These are phyloP conservation scores for Lactarius psammicola DNA, from an alignment of 768 basidiomycete species.

Conservation along the genomic window DNA sequence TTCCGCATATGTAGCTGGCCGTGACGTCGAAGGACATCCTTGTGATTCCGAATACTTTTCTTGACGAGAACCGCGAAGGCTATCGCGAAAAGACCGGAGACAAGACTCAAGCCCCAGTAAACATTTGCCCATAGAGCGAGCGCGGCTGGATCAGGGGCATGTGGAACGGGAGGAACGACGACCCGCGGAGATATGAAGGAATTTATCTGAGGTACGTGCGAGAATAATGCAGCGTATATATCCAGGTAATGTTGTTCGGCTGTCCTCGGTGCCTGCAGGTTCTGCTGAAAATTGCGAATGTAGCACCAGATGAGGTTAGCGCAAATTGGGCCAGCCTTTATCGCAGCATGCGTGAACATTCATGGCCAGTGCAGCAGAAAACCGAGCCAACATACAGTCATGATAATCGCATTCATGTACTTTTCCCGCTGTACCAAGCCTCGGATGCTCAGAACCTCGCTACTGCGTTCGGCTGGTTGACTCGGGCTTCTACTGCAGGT, in stretches of 20 bases:
- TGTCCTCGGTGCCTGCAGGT: background rate
- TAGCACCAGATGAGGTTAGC: background rate
- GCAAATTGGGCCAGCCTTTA: background rate
- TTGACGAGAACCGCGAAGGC: background rate
- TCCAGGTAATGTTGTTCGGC: background rate
- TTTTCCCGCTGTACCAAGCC: background rate
- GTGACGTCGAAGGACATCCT: background rate
- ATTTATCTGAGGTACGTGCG: background rate
- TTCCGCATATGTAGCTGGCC: background rate
- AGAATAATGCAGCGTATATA: background rate
- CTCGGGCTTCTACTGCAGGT: background rate
- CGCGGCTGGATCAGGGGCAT: background rate
- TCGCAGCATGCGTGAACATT: background rate
- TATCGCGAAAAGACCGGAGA: background rate
- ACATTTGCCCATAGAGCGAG: background rate
- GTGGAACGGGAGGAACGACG: background rate
- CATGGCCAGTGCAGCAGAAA: background rate
- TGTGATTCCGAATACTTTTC: background rate
- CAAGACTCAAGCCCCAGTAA: background rate
- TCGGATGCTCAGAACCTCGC: background rate
- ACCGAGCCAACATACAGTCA: slow-evolving; percentile 9
- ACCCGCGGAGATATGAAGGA: too few relatives aligned
- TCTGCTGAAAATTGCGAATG: background rate
- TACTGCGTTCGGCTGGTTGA: background rate
- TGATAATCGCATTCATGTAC: background rate